These are phyloP conservation scores for Wickerhamomyces rabaulensis DNA, from an alignment of 805 yeast species.

Conservation along the genomic window DNA sequence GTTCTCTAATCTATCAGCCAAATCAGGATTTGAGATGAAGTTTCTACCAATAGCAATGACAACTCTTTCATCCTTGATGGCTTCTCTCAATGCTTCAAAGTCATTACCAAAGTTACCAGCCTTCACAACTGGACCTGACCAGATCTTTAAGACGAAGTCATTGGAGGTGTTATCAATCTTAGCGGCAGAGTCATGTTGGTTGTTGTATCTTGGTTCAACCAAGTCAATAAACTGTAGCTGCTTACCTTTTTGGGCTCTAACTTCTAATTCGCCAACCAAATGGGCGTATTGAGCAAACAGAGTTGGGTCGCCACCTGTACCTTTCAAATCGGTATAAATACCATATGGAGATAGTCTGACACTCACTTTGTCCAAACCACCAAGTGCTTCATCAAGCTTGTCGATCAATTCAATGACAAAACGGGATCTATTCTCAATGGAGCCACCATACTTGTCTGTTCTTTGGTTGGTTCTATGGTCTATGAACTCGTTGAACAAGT, in stretches of 20 bases:
- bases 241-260: constrained; percentile 30
- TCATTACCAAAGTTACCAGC: constrained; percentile 4
- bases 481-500: constrained; percentile 50
- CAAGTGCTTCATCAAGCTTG: neutral
- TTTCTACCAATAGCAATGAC: constrained; percentile 32
- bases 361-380: constrained; percentile 7
- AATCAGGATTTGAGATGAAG: constrained; percentile 41
- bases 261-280: constrained; percentile 36
- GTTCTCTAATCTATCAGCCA: constrained; percentile 31
- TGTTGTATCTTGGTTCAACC: constrained; percentile 37
- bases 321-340: constrained; percentile 24
- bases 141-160: constrained; percentile 10
- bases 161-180: constrained; percentile 1
- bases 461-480: constrained; percentile 38
- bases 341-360: constrained; percentile 36
- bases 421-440: constrained; percentile 43
- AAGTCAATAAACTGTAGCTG: constrained; percentile 37
- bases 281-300: constrained; percentile 35
- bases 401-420: constrained; percentile 35
- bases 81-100: neutral
- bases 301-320: constrained; percentile 23
- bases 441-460: constrained; percentile 51
- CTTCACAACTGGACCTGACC: constrained; percentile 17
- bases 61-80: constrained; percentile 15
- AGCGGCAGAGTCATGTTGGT: neutral